Percentiles rank a stretch among this genome's conserved stretches.
Conservation (phyloP, 2,329 filamentous ascomycete genomes). For the Hortaea werneckii region DNA sequence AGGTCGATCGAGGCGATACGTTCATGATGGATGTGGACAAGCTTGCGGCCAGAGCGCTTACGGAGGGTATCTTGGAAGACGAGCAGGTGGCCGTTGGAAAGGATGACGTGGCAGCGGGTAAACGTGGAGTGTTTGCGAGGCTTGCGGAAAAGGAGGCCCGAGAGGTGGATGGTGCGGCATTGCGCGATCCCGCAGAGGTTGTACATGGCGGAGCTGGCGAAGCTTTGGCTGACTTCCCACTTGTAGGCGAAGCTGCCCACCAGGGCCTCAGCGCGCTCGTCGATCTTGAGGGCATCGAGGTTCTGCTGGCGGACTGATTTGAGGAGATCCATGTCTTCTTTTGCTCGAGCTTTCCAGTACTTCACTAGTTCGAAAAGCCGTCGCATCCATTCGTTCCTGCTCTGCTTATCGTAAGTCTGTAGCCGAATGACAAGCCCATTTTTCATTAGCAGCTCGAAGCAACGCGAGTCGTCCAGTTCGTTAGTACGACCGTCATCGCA, state of each 20-base stretch:
- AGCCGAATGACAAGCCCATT: constrained; percentile 54
- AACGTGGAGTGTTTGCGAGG: constrained; percentile 53
- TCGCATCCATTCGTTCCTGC: constrained; percentile 52
- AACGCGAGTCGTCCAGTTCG: constrained; percentile 46
- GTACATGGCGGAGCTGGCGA: constrained; percentile 54
- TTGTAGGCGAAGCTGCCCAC: constrained; percentile 58
- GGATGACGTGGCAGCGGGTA: constrained; percentile 49
- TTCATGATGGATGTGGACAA: constrained; percentile 53
- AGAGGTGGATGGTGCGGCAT: constrained; percentile 53
- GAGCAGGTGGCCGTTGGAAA: constrained; percentile 50
- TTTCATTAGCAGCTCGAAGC: constrained; percentile 51
- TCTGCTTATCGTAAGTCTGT: constrained; percentile 43
- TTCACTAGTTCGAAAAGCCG: constrained; percentile 46
- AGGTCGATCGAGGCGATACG: constrained; percentile 50
- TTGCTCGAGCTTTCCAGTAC: constrained; percentile 52
- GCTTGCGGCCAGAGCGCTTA: constrained; percentile 42
- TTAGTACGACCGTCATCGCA: constrained; percentile 43
- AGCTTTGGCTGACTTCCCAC: constrained; percentile 56
- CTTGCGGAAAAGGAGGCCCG: constrained; percentile 54
- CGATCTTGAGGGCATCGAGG: constrained; percentile 49
- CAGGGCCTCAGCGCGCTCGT: constrained; percentile 54
- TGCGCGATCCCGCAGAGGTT: constrained; percentile 56
- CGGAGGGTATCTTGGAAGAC: constrained; percentile 53
- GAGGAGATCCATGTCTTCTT: constrained; percentile 47
- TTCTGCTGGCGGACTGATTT: constrained; percentile 49